Percentiles rank a stretch among this genome's conserved stretches.
Evolutionary conservation across 2,329 filamentous ascomycete genomes (phyloP).

Genomic region (Balansia obtecta): DNA sequence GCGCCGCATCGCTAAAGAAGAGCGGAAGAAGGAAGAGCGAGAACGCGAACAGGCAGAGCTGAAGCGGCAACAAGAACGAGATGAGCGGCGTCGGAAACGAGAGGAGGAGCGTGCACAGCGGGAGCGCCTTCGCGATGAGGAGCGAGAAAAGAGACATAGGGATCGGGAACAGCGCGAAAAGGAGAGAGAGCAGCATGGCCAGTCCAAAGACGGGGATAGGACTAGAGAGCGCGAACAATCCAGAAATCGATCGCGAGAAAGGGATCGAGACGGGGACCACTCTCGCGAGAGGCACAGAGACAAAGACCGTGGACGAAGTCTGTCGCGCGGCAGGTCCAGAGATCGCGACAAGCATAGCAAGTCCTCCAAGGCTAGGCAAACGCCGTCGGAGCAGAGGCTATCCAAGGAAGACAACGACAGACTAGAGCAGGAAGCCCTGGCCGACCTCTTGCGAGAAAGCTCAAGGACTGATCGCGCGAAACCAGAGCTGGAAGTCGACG

Average conservation of each 20-base stretch:
- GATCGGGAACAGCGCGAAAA: constrained; percentile 26
- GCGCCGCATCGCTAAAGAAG: constrained; percentile 42
- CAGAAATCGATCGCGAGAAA: constrained; percentile 17
- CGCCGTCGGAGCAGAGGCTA: constrained; percentile 34
- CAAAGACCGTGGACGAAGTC: constrained; percentile 16
- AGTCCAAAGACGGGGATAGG: background rate
- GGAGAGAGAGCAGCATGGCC: constrained; percentile 17
- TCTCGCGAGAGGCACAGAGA: constrained; percentile 19
- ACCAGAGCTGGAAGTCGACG: constrained; percentile 44
- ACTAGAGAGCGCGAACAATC: constrained; percentile 13
- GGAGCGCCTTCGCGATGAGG: constrained; percentile 29
- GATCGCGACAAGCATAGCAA: constrained; percentile 19
- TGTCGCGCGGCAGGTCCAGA: constrained; percentile 18
- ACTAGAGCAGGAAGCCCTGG: constrained; percentile 45
- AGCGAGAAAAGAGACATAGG: constrained; percentile 27
- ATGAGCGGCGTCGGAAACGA: constrained; percentile 35
- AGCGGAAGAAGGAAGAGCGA: constrained; percentile 37
- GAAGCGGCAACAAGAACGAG: constrained; percentile 37
- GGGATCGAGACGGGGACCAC: constrained; percentile 19
- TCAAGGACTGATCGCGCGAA: constrained; percentile 35
- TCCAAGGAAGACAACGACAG: constrained; percentile 45
- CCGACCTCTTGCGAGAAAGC: constrained; percentile 47
- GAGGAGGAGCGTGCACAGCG: constrained; percentile 45
- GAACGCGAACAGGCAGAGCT: constrained; percentile 37
- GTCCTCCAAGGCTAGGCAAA: constrained; percentile 22